A percentile compares a stretch with the other conserved stretches of the same genome.
These are phyloP conservation scores for Polyporus tsugae DNA, from an alignment of 1,284 basidiomycete genomes.

Conservation along the genomic window DNA sequence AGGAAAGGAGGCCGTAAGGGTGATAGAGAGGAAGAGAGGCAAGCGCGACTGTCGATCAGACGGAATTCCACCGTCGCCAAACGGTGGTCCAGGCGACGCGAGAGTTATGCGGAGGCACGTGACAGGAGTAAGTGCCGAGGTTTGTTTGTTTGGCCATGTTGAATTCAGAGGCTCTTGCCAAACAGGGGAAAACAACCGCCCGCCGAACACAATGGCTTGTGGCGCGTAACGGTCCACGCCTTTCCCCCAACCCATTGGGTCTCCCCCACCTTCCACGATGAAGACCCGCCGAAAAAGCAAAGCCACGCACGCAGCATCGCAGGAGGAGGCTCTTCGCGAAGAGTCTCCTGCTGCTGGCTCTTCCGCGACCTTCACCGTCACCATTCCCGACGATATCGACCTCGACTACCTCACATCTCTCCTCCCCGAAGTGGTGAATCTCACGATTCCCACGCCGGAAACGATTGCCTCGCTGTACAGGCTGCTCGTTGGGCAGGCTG, in stretches of 20 bases:
- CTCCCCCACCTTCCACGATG: constrained; percentile 38
- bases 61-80: constrained; percentile 6
- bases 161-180: constrained; percentile 38
- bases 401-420: constrained; percentile 61
- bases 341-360: constrained; percentile 34
- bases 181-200: constrained; percentile 39
- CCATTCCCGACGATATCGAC: constrained; percentile 68
- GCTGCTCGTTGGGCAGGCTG: constrained; percentile 62
- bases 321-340: constrained; percentile 36
- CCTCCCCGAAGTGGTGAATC: constrained; percentile 58
- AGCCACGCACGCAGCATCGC: constrained; percentile 44
- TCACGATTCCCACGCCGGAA: constrained; percentile 64
- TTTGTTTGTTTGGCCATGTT: constrained; percentile 41
- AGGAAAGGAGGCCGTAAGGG: not conserved
- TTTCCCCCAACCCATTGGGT: constrained; percentile 26
- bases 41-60: not conserved
- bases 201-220: constrained; percentile 26
- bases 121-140: constrained; percentile 19
- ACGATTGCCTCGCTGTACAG: constrained; percentile 68
- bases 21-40: not conserved
- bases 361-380: constrained; percentile 40
- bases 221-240: constrained; percentile 24
- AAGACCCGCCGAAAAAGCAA: constrained; percentile 57
- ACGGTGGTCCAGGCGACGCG: constrained; percentile 22
- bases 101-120: constrained; percentile 26